Conservation (phyloP, 2,329 filamentous ascomycete genomes). For the Hymenoscyphus linearis region DNA sequence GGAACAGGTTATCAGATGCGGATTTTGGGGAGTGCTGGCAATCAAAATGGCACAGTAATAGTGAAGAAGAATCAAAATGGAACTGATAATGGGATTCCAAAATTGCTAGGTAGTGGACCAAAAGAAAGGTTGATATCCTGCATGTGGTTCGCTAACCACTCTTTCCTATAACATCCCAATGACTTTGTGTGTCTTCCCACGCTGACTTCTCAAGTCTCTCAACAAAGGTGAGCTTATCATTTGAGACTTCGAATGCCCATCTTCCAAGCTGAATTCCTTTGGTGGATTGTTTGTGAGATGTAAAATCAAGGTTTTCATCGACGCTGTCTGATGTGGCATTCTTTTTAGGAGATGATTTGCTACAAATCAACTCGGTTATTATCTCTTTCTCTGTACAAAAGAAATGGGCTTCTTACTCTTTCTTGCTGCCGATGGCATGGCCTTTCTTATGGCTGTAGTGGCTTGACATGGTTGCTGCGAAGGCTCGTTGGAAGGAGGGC, state of each 20-base stretch:
- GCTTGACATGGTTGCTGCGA: background rate
- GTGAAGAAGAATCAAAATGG: background rate
- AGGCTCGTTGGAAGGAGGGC: background rate
- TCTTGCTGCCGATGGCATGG: background rate
- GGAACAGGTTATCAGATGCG: conserved; percentile 22
- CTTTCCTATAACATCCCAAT: background rate
- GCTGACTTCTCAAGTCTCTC: conserved; percentile 14
- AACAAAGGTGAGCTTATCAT: conserved; percentile 8
- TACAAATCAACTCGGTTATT: background rate
- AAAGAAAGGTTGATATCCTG: too few relatives aligned
- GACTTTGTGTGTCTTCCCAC: conserved; percentile 3
- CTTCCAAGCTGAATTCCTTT: conserved; percentile 3
- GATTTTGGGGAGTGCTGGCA: conserved; percentile 26
- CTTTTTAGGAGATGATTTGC: background rate
- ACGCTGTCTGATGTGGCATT: background rate
- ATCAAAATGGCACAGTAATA: conserved; percentile 18
- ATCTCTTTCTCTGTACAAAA: background rate
- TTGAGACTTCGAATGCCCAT: conserved; percentile 9
- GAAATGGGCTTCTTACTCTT: background rate
- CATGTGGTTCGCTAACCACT: background rate
- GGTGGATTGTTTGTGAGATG: background rate
- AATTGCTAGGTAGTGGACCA: background rate
- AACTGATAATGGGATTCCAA: background rate
- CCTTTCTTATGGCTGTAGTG: background rate
- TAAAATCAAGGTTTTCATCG: background rate